Conservation (phyloP, 306 rosid genomes). For the cucumber (Cucumis sativus) region Cucumber_9930_V3 NC_026657.2:40598501-40599000, state of each 20-base stretch:
- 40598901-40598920: not conserved
- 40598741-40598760: constrained; percentile 81
- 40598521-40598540: constrained; percentile 86
- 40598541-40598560: not conserved
- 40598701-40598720: constrained; percentile 86
- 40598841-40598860: not conserved
- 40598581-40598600: not conserved
- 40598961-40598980: not conserved
- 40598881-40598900: not conserved
- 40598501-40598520: constrained; percentile 90
- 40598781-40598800: not conserved
- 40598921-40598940: not conserved
- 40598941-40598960: not conserved
- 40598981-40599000: not conserved
- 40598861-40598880: not conserved
- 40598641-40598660: constrained; percentile 83
- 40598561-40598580: constrained; percentile 1
- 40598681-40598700: constrained; percentile 87
- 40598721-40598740: constrained; percentile 92
- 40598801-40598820: not conserved
- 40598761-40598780: constrained; percentile 60
- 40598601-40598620: constrained; percentile 50
- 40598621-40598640: constrained; percentile 84
- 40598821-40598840: not conserved
- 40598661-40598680: constrained; percentile 85